Evolutionary conservation across 257 asterid genomes (phyloP), one percentile per base, ranked within the genome.

Genomic region (Primulina huaijiensis): DNA sequence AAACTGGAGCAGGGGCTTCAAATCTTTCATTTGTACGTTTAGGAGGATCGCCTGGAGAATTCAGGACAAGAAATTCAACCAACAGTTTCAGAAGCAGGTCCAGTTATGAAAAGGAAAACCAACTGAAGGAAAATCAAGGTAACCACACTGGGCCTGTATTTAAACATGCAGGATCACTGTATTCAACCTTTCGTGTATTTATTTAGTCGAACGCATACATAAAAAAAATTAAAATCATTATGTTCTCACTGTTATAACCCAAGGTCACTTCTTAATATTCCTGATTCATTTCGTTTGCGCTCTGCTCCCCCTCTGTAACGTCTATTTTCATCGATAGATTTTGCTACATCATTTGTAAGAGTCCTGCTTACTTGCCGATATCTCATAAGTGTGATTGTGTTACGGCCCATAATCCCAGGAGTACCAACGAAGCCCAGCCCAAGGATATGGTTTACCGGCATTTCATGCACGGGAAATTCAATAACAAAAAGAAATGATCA

Each of bases 11-110:
- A 87, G 65, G 92, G 92, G 6, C 80, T 82, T 65, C 82, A 85
- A 77, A 5, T 89, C 52, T 74, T 87, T 71, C 92, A 89, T 77
- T 89, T 89, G 70, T 90, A 85, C 12, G 85, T 89, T 75, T 87
- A 89, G 12, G 90, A 86, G 79, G 92, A 84, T n/a, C 80, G 90
- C 23, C 87, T n/a, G n/a, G n/a, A n/a, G n/a, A n/a, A n/a, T n/a
- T n/a, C n/a, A n/a, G n/a, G n/a, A n/a, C n/a, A n/a, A n/a, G n/a
- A n/a, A n/a, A n/a, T n/a, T n/a, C 86, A 75, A 89, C 14, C 91
- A 73, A 60, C 76, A 68, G 70, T 75, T 55, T 38, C 82, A 76
- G n/a, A 87, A 78, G 55, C 81, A 82, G 79, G 89, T 84, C 31
- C 82, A 73, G 67, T 75, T 74, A 9, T 83, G 88, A 86, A 86